Percentiles rank a stretch among this genome's conserved stretches.
Evolutionary conservation across 1,284 basidiomycete species (phyloP).

Genomic region (Ceratobasidium theobromae): DNA sequence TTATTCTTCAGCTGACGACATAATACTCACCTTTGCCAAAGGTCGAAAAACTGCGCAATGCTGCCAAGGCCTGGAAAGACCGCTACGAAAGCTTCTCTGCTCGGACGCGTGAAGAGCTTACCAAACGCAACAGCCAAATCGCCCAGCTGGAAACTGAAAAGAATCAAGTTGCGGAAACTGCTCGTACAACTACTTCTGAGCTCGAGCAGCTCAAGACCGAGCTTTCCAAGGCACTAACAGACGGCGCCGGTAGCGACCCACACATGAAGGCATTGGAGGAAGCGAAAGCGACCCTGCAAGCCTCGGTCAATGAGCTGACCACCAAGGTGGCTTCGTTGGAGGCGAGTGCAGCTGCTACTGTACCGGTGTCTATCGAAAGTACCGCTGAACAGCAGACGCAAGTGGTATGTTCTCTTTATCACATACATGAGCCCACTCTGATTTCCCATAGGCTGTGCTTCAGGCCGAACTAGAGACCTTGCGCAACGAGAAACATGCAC

Average conservation of each 20-base stretch:
- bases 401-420: conserved; percentile 41
- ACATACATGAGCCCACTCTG: conserved; percentile 13
- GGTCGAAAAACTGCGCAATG: conserved; percentile 17
- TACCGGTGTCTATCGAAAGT: conserved; percentile 42
- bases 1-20: neutral
- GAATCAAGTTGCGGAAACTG: conserved; percentile 33
- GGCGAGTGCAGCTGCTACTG: conserved; percentile 29
- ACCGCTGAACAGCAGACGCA: conserved; percentile 48
- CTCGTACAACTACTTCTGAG: conserved; percentile 47
- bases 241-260: conserved; percentile 37
- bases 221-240: conserved; percentile 54
- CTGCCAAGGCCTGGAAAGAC: conserved; percentile 24
- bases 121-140: conserved; percentile 30
- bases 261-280: conserved; percentile 39
- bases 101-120: conserved; percentile 11
- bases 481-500: conserved; percentile 14
- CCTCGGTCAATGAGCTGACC: conserved; percentile 46
- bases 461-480: conserved; percentile 33
- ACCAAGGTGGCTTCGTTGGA: conserved; percentile 41
- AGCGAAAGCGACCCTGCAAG: conserved; percentile 37
- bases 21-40: neutral
- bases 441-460: conserved; percentile 44
- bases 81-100: conserved; percentile 21
- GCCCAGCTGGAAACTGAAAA: conserved; percentile 41
- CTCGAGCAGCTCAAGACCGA: conserved; percentile 79